phyloP scores from a whole-genome alignment of 2,329 filamentous ascomycete species.

The Trichothecium sympodiale region DNA sequence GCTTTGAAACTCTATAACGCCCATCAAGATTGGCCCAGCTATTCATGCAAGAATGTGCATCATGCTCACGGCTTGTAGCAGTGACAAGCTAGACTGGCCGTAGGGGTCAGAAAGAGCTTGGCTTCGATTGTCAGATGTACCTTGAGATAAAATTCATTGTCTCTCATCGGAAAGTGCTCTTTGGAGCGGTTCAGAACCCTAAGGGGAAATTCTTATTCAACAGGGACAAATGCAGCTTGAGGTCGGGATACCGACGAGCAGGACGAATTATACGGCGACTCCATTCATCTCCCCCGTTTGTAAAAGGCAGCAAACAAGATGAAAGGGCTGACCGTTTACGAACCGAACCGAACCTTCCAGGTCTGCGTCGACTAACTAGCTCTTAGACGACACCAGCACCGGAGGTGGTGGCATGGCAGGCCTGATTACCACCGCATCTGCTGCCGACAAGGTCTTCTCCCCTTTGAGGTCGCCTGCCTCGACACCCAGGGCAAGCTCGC shows the following conservation, averaged over 20 bases:
- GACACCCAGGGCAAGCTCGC: constrained; percentile 29
- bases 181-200: too few relatives aligned
- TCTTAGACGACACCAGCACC: constrained; percentile 30
- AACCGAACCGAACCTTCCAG: constrained; percentile 76
- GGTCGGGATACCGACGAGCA: constrained; percentile 23
- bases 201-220: too few relatives aligned
- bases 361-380: constrained; percentile 67
- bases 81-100: too few relatives aligned
- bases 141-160: too few relatives aligned
- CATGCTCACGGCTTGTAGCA: too few relatives aligned
- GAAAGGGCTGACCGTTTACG: constrained; percentile 25
- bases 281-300: constrained; percentile 22
- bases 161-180: too few relatives aligned
- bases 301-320: constrained; percentile 18
- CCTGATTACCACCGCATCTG: constrained; percentile 30
- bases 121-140: too few relatives aligned
- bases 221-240: too few relatives aligned
- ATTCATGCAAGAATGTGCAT: too few relatives aligned
- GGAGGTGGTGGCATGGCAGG: constrained; percentile 48
- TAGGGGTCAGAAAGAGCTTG: too few relatives aligned
- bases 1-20: too few relatives aligned
- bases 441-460: constrained; percentile 28
- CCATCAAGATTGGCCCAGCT: too few relatives aligned
- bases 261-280: constrained; percentile 29
- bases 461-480: constrained; percentile 31